Conservation (phyloP, 2,329 filamentous ascomycete species). For the Pestalotiopsis sp. region DNA sequence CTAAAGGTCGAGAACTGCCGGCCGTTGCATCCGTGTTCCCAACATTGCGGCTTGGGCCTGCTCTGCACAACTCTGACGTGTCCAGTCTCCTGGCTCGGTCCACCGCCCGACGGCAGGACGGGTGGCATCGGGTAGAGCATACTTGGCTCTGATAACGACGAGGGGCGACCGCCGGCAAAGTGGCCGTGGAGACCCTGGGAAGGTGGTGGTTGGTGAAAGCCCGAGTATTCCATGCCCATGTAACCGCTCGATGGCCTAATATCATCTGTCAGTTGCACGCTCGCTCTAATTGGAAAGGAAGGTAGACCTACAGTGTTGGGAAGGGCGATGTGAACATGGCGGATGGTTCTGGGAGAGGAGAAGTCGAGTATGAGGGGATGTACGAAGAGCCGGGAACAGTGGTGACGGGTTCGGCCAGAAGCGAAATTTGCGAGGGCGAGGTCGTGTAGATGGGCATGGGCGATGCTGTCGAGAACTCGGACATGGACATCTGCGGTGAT, state of each 20-base stretch:
- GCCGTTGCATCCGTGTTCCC: conserved; percentile 96
- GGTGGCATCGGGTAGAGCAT: conserved; percentile 48
- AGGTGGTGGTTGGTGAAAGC: conserved; percentile 33
- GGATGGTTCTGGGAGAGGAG: conserved; percentile 47
- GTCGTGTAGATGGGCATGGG: conserved; percentile 55
- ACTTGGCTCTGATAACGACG: conserved; percentile 42
- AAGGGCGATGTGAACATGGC: conserved; percentile 32
- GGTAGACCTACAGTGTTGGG: conserved; percentile 27
- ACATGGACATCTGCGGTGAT: conserved; percentile 46
- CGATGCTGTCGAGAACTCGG: conserved; percentile 44
- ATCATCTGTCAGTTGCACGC: background rate
- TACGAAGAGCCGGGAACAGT: conserved; percentile 47
- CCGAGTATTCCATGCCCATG: conserved; percentile 48
- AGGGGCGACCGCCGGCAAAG: conserved; percentile 44
- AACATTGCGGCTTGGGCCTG: conserved; percentile 92
- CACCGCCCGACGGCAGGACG: conserved; percentile 37
- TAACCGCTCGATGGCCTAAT: conserved; percentile 39
- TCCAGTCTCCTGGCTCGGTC: conserved; percentile 40
- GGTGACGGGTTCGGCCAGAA: conserved; percentile 53
- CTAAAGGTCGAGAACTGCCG: conserved; percentile 96
- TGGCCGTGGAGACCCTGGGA: conserved; percentile 35
- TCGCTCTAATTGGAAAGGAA: too few species aligned
- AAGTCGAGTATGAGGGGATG: conserved; percentile 50
- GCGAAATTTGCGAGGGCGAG: conserved; percentile 51
- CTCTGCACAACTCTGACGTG: conserved; percentile 73